Evolutionary conservation across 257 asterid genomes (phyloP), one percentile per base, ranked within the genome.

Genomic region (Nicotiana tabacum): DNA sequence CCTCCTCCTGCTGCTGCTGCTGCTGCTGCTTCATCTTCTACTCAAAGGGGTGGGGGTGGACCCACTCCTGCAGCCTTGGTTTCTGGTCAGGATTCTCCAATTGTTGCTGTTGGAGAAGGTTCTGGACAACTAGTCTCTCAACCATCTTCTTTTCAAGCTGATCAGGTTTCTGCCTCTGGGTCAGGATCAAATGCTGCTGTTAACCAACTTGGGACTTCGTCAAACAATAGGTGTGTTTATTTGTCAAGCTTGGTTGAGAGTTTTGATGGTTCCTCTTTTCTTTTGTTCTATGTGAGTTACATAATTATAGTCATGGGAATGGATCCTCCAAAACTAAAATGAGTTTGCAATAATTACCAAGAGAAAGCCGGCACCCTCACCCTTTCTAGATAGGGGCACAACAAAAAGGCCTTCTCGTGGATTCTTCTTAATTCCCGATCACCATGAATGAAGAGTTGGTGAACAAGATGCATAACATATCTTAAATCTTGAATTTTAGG

Each of bases 101-200:
- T 83, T 69, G 82, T 89, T 72, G 68, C 89, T 12, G 83, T 79
- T 68, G 97, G 89, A 80, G 98, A 89, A 83, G 95, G 91, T 81
- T 84, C 93, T 57, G 81, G 87, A 24, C 90, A 87, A 70, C 82
- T 77, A 56, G 76, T 80, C 79, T 12, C 89, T 62, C 86, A 72
- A 4, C 88, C 85, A 33, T 81, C 94, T 69, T 68, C 92, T 61
- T 43, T 77, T 80, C 92, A 84, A 83, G 85, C 87, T 64, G 94
- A 87, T 77, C 92, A 87, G 84, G 84, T 74, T 80, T 84, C 88
- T 81, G 46, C 87, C 74, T 82, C 90, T 15, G 84, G 86, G 24
- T 85, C 89, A 11, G 97, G 90, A 39, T 85, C 94, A 70, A 88
- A 84, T 83, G 85, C 85, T 60, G 89, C 83, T 72, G 89, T 90